These are phyloP conservation scores for Ulmus americana DNA, from an alignment of 331 rosid genomes.

Conservation along the genomic window DNA sequence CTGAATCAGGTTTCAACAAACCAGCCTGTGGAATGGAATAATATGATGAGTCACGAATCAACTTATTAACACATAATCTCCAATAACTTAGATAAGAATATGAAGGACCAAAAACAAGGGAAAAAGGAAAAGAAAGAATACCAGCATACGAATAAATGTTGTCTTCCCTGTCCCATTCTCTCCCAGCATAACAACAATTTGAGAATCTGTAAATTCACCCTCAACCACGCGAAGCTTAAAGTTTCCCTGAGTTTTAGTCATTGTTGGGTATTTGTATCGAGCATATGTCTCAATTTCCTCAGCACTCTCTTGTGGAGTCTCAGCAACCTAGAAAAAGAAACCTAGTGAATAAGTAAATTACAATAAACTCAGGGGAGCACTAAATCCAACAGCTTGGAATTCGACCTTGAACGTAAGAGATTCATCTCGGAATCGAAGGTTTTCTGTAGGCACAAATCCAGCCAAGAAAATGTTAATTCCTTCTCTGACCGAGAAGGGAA, in stretches of 20 bases:
- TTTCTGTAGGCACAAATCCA: slow-evolving; percentile 96
- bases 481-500: slow-evolving; percentile 96
- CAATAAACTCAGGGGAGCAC: slow-evolving; percentile 10
- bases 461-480: slow-evolving; percentile 96
- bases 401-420: slow-evolving; percentile 84
- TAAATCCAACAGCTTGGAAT: neutral
- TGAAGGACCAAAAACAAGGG: neutral
- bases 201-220: slow-evolving; percentile 97
- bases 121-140: slow-evolving; percentile 26
- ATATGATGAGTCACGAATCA: neutral
- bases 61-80: neutral
- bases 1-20: slow-evolving; percentile 72
- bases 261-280: slow-evolving; percentile 81
- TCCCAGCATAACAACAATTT: slow-evolving; percentile 94
- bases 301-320: slow-evolving; percentile 91
- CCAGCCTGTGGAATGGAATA: slow-evolving; percentile 62
- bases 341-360: slow-evolving; percentile 3
- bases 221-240: slow-evolving; percentile 77
- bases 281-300: slow-evolving; percentile 92
- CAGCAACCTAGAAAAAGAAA: slow-evolving; percentile 73
- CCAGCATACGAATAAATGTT: slow-evolving; percentile 98
- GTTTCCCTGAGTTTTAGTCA: slow-evolving; percentile 84
- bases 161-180: slow-evolving; percentile 99
- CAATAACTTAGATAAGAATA: neutral
- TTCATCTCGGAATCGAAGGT: slow-evolving; percentile 86